phyloP scores from a whole-genome alignment of 1,284 basidiomycete genomes.

The Boletus mariae region DNA sequence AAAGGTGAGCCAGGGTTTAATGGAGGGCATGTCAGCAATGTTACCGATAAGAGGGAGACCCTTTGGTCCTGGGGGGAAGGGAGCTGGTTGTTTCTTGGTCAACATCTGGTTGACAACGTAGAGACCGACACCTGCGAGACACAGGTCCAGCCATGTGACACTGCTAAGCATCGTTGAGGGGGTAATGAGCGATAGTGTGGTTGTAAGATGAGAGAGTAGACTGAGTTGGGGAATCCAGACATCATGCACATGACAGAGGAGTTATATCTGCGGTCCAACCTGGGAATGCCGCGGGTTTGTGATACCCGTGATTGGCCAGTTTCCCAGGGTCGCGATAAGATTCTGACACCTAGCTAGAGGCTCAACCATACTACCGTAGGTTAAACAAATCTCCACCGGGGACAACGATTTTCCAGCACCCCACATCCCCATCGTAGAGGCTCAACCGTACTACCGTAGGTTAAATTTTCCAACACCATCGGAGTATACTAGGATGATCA shows the following conservation, averaged over 20 bases:
- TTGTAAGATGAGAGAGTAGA: neutral
- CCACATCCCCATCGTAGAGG: too few relatives aligned
- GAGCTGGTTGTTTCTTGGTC: constrained; percentile 19
- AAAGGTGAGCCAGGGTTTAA: constrained; percentile 33
- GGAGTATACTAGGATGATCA: too few relatives aligned
- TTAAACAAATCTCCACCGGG: too few relatives aligned
- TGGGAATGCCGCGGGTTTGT: neutral
- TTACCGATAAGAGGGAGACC: constrained; percentile 33
- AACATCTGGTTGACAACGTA: constrained; percentile 30
- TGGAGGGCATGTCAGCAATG: constrained; percentile 34
- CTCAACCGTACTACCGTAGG: too few relatives aligned
- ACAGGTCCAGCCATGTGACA: constrained; percentile 32
- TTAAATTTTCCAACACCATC: too few relatives aligned
- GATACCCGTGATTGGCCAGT: neutral
- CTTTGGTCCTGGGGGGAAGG: constrained; percentile 32
- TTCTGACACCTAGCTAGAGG: too few relatives aligned
- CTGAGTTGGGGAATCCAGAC: neutral
- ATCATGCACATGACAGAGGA: neutral
- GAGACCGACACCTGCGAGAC: constrained; percentile 29
- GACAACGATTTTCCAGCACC: too few relatives aligned
- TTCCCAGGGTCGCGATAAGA: too few relatives aligned
- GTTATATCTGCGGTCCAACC: neutral
- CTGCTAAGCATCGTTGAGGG: constrained; percentile 19
- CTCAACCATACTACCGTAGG: neutral
- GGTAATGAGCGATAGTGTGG: constrained; percentile 13